Evolutionary conservation across 2,329 filamentous ascomycete species (phyloP), one percentile per base, ranked within the genome.

Genomic region (Trichoderma lentiforme): DNA sequence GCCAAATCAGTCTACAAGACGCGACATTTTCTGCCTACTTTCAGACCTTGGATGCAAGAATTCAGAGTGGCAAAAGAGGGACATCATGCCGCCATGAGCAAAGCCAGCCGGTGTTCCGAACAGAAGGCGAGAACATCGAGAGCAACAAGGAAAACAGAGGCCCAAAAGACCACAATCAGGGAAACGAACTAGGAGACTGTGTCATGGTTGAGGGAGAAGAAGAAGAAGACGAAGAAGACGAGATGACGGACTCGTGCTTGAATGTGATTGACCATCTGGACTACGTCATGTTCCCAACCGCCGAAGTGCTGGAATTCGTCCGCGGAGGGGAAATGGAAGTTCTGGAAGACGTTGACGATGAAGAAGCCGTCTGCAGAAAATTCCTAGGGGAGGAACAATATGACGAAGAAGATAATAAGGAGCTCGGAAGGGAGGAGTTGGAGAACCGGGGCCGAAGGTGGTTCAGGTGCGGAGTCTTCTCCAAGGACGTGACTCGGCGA

Each of bases 401-500:
- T 28, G 58, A 62, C 60, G n/a, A 53, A 32, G 39, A 63, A 30
- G 43, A 64, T n/a, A 15, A 39, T n/a, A 36, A 34, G 9, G 47
- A 26, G 12, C 32, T 62, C 34, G 34, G 14, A 32, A 18, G 30
- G 26, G 43, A 6, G 15, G 24, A 51, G 4, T 56, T 56, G 47
- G 26, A 67, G 30, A 67, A 34, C 18, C 26, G 64, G 64, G 64
- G 32, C 30, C 14, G 32, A 39, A n/a, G 14, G 28, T 26, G 32
- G 64, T 26, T 8, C 30, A 36, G 6, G 21, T 30, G 67, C 26
- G 67, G 67, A 32, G 39, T 61, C 28, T 30, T 69, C 15, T 21
- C 26, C 14, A 69, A 69, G n/a, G 56, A 30, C 26, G 56, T 58
- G 67, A 53, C n/a, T 62, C 67, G 39, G 57, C n/a, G 67, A 53